Evolutionary conservation across 2,329 filamentous ascomycete genomes (phyloP).

Genomic region (Arthrobotrys entomopaga): DNA sequence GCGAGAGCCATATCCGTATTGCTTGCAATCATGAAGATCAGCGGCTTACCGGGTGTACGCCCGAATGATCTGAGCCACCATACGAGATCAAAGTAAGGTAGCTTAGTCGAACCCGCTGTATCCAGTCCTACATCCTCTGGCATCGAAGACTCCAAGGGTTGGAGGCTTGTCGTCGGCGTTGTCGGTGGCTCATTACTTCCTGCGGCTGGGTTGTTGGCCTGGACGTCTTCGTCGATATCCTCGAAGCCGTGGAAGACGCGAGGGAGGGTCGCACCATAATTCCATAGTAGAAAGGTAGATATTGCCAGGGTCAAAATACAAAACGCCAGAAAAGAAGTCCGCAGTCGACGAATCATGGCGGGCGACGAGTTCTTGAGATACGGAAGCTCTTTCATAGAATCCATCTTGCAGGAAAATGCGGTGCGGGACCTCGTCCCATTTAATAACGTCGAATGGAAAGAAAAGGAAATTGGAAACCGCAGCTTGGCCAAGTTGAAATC

Average conservation of each 20-base stretch:
- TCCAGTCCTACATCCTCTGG: constrained; percentile 23
- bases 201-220: constrained; percentile 35
- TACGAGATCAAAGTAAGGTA: constrained; percentile 52
- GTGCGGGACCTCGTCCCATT: constrained; percentile 38
- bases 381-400: constrained; percentile 41
- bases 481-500: constrained; percentile 19
- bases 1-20: constrained; percentile 49
- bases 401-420: constrained; percentile 43
- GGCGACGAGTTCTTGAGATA: constrained; percentile 49
- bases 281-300: constrained; percentile 50
- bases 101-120: constrained; percentile 39
- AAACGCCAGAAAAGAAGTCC: constrained; percentile 49
- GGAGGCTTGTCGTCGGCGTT: constrained; percentile 11
- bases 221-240: constrained; percentile 32
- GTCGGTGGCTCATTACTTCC: not conserved
- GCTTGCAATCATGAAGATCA: constrained; percentile 43
- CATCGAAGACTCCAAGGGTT: constrained; percentile 1
- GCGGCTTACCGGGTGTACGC: constrained; percentile 31
- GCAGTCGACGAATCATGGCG: constrained; percentile 40
- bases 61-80: constrained; percentile 50
- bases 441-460: constrained; percentile 16
- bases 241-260: constrained; percentile 44
- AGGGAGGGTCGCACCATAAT: constrained; percentile 38
- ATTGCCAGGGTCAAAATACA: constrained; percentile 41
- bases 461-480: constrained; percentile 26